These are phyloP conservation scores for Sphagnurus paluster DNA, from an alignment of 1,284 basidiomycete species.

Conservation along the genomic window DNA sequence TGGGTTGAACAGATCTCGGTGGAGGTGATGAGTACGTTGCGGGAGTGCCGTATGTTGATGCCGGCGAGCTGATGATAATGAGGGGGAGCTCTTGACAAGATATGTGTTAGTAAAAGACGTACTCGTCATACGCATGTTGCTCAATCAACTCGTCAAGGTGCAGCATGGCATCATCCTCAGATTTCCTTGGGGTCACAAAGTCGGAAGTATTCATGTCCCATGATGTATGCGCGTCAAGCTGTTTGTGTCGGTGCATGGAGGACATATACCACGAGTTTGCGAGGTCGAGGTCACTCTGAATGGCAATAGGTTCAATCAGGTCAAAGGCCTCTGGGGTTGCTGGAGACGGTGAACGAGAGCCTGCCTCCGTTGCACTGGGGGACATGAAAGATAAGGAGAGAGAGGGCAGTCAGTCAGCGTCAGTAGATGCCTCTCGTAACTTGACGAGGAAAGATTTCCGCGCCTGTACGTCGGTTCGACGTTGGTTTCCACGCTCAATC, in stretches of 20 bases:
- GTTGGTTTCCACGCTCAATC: conserved; percentile 9
- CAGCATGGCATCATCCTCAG: conserved; percentile 54
- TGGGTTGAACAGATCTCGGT: conserved; percentile 22
- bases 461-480: conserved; percentile 8
- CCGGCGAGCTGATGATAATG: conserved; percentile 23
- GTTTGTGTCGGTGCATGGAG: conserved; percentile 34
- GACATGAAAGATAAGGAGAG: conserved; percentile 37
- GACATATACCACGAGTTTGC: conserved; percentile 58
- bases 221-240: conserved; percentile 30
- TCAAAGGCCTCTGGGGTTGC: conserved; percentile 66
- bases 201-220: conserved; percentile 39
- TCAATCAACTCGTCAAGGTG: conserved; percentile 71
- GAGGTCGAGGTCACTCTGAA: conserved; percentile 51
- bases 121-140: conserved; percentile 73
- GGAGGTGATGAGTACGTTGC: conserved; percentile 29
- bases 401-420: not conserved
- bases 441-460: conserved; percentile 4
- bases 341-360: conserved; percentile 71
- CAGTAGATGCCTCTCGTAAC: not conserved
- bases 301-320: conserved; percentile 43
- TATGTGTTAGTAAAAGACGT: conserved; percentile 31
- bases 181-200: conserved; percentile 37
- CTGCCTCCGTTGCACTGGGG: conserved; percentile 53
- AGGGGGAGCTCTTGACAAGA: conserved; percentile 19
- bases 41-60: conserved; percentile 11